Evolutionary conservation across 129 eudicot species (phyloP).

Genomic region (carrot (Daucus carota)): DNA sequence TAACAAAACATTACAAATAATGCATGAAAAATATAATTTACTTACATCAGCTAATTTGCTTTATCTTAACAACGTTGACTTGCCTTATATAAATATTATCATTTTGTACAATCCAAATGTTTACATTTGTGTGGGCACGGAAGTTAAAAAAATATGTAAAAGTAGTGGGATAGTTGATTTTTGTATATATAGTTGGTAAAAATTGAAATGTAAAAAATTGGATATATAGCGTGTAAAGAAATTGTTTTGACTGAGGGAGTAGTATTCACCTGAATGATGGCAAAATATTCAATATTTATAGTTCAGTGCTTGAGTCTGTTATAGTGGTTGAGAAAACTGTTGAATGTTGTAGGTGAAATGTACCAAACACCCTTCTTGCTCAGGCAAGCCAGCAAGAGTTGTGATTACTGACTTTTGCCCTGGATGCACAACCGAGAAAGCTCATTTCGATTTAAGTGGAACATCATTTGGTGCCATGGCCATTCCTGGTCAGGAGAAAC

Average conservation of each 20-base stretch:
- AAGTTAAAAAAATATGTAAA: too few relatives aligned
- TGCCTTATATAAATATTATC: not conserved
- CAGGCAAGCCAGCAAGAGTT: conserved; percentile 62
- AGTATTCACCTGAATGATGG: not conserved
- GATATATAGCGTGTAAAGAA: too few relatives aligned
- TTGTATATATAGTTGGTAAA: too few relatives aligned
- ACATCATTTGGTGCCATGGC: conserved; percentile 93
- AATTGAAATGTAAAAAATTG: too few relatives aligned
- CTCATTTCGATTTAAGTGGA: conserved; percentile 90
- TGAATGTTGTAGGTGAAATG: conserved; percentile 53
- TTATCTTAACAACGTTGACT: not conserved
- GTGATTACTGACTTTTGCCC: conserved; percentile 82
- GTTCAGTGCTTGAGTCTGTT: not conserved
- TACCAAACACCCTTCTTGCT: conserved; percentile 53
- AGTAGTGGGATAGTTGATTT: too few relatives aligned
- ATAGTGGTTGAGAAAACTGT: not conserved
- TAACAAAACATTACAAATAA: not conserved
- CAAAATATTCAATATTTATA: not conserved
- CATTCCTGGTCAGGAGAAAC: conserved; percentile 52
- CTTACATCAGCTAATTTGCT: not conserved
- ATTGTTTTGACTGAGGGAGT: too few relatives aligned
- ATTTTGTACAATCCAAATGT: too few relatives aligned
- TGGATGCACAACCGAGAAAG: conserved; percentile 51
- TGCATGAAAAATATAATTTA: too few relatives aligned
- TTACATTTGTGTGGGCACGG: too few relatives aligned